Conservation (phyloP, 1,139 yeast genomes). For the Pichia kudriavzevii region DNA sequence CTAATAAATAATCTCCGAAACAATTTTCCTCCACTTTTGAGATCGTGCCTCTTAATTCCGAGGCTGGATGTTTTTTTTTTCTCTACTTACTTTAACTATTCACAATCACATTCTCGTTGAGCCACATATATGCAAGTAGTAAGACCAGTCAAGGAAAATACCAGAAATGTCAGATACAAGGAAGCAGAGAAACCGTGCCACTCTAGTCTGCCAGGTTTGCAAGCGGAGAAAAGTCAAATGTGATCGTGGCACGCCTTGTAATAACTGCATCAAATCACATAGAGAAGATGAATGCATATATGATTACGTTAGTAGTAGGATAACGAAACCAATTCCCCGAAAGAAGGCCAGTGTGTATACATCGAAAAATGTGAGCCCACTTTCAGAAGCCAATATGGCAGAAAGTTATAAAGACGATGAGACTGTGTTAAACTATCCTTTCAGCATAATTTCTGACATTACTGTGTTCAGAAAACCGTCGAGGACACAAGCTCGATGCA, state of each 20-base stretch:
- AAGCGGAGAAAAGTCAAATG: slow-evolving; percentile 17
- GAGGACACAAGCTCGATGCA: slow-evolving; percentile 7
- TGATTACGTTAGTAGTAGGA: too few relatives aligned
- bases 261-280: slow-evolving; percentile 11
- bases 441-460: not conserved
- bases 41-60: too few relatives aligned
- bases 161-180: not conserved
- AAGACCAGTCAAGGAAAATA: not conserved
- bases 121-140: too few relatives aligned
- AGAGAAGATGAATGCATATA: slow-evolving; percentile 5
- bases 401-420: not conserved
- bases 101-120: too few relatives aligned
- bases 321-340: not conserved
- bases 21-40: too few relatives aligned
- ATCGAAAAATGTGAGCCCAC: too few relatives aligned
- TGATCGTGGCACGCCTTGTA: slow-evolving; percentile 14
- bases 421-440: not conserved
- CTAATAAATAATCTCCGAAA: too few relatives aligned
- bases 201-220: slow-evolving; percentile 14
- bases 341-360: too few relatives aligned
- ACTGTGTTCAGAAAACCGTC: slow-evolving; percentile 11
- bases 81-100: too few relatives aligned
- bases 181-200: slow-evolving; percentile 11
- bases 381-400: not conserved
- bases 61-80: too few relatives aligned